Conservation (phyloP, 306 rosid genomes). For the Luffa aegyptiaca region DNA sequence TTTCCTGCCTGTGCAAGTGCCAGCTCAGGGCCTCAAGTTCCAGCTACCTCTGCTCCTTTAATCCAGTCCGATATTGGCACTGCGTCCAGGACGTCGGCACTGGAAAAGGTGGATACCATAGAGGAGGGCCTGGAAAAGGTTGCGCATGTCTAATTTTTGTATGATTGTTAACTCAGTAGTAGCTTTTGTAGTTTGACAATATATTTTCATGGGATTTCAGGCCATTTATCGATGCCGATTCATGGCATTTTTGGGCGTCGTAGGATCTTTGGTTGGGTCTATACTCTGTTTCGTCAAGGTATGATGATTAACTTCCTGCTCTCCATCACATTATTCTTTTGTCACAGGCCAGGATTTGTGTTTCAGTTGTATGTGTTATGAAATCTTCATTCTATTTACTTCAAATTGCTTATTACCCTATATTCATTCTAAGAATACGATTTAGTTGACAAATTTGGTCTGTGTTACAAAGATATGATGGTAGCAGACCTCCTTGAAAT, state of each 20-base stretch:
- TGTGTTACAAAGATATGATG: not conserved
- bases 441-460: not conserved
- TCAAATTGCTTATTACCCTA: not conserved
- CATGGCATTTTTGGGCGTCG: conserved; percentile 62
- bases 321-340: not conserved
- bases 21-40: conserved; percentile 25
- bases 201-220: conserved; percentile 23
- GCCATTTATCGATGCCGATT: conserved; percentile 66
- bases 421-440: not conserved
- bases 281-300: conserved; percentile 78
- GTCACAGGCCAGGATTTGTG: not conserved
- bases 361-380: not conserved
- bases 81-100: conserved; percentile 5
- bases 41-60: conserved; percentile 24
- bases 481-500: not conserved
- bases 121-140: conserved; percentile 69
- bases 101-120: conserved; percentile 13
- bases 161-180: not conserved
- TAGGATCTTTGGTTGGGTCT: conserved; percentile 81
- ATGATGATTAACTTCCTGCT: not conserved
- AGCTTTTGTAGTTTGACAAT: not conserved
- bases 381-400: not conserved
- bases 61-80: conserved; percentile 19
- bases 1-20: conserved; percentile 19
- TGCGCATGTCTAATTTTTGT: not conserved